Percentiles rank a stretch among this genome's conserved stretches.
Conservation (phyloP, 2,329 filamentous ascomycete species). For the Plectosphaerella sp. region DNA sequence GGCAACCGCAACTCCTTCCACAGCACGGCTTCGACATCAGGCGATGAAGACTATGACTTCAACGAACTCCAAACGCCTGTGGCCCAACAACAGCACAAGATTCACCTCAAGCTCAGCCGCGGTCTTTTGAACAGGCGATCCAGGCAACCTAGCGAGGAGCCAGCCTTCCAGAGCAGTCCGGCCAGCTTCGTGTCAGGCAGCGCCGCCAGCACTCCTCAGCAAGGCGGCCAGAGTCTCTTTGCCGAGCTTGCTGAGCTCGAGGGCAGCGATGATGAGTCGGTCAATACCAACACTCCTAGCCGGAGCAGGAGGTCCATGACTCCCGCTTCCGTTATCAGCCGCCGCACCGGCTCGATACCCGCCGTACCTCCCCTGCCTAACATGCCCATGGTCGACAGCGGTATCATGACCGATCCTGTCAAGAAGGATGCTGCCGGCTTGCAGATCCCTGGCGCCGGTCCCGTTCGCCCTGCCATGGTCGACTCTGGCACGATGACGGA, state of each 20-base stretch:
- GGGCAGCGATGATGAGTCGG: conserved; percentile 69
- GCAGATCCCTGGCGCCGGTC: not conserved
- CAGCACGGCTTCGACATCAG: conserved; percentile 86
- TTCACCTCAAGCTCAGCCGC: conserved; percentile 68
- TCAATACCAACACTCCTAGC: conserved; percentile 47
- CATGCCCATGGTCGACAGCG: conserved; percentile 54
- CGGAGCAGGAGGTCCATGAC: conserved; percentile 42
- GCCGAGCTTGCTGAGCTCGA: conserved; percentile 83
- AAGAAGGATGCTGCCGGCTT: conserved; percentile 21
- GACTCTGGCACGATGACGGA: conserved; percentile 42
- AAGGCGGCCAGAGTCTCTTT: conserved; percentile 72
- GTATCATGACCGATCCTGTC: conserved; percentile 58
- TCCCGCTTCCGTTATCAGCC: conserved; percentile 40
- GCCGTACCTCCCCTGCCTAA: conserved; percentile 45
- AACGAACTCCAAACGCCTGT: conserved; percentile 57
- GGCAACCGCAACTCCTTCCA: conserved; percentile 65
- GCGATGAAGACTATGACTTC: conserved; percentile 59
- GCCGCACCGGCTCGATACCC: conserved; percentile 39
- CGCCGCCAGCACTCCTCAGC: conserved; percentile 42
- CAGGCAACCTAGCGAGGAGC: conserved; percentile 57
- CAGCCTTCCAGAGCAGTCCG: conserved; percentile 53
- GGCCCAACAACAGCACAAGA: conserved; percentile 58
- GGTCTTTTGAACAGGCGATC: conserved; percentile 56
- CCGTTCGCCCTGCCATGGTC: conserved; percentile 27
- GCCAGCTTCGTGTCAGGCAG: conserved; percentile 50